Conservation (phyloP, 2,329 filamentous ascomycete genomes). For the Fusarium begoniae region DNA sequence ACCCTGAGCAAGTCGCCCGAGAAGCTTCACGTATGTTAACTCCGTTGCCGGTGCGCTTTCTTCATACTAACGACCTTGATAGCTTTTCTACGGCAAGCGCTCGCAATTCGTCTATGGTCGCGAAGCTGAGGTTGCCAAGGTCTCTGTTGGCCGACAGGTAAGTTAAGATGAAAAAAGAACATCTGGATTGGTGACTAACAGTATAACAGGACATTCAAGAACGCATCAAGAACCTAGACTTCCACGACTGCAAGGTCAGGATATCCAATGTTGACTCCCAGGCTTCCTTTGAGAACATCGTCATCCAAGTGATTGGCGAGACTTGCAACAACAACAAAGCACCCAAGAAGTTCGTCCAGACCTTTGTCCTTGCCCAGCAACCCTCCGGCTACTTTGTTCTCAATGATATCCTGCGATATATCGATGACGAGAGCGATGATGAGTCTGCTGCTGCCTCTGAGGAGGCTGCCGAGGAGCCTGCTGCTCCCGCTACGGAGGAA, state of each 20-base stretch:
- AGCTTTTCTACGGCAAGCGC: slow-evolving; percentile 95
- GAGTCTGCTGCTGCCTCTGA: slow-evolving; percentile 57
- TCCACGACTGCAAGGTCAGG: slow-evolving; percentile 98
- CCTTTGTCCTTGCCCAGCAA: slow-evolving; percentile 95
- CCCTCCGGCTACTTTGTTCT: slow-evolving; percentile 97
- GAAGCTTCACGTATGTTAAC: slow-evolving; percentile 78
- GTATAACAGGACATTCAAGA: slow-evolving; percentile 83
- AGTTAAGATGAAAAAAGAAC: slow-evolving; percentile 1
- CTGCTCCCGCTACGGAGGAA: slow-evolving; percentile 42
- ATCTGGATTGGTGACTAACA: slow-evolving; percentile 14
- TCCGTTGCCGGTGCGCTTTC: neutral
- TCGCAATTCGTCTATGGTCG: slow-evolving; percentile 94
- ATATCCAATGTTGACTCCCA: slow-evolving; percentile 98
- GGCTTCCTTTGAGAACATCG: slow-evolving; percentile 89
- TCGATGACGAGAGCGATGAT: slow-evolving; percentile 84
- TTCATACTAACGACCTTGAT: slow-evolving; percentile 13
- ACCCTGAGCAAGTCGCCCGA: slow-evolving; percentile 94
- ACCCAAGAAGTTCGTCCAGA: slow-evolving; percentile 96
- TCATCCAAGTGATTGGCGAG: slow-evolving; percentile 98
- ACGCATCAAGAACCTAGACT: slow-evolving; percentile 90
- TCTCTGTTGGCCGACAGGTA: slow-evolving; percentile 88
- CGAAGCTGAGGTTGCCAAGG: slow-evolving; percentile 87
- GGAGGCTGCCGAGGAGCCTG: slow-evolving; percentile 47
- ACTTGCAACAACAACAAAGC: slow-evolving; percentile 93
- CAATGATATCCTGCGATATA: slow-evolving; percentile 97